Base-by-base conservation (phyloP, 2,329 filamentous ascomycete species). In the Cryphonectria japonica region DNA sequence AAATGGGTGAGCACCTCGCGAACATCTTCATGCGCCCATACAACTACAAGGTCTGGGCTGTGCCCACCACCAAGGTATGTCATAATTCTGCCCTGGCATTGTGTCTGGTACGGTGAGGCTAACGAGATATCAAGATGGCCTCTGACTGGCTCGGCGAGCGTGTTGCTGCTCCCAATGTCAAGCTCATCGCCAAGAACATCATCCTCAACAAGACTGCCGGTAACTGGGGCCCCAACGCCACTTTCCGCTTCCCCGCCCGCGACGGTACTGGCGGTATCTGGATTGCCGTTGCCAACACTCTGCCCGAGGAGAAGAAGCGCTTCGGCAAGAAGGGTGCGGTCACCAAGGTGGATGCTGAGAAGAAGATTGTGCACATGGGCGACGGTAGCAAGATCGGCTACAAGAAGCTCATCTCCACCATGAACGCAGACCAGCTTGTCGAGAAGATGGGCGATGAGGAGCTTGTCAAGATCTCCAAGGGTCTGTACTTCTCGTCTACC, bases 31-130 rank as follows among this genome's bases (percentile, higher is more conserved):
- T 99, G 96, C 89, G 96, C 78, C 96, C 96, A 69, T 99, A 99
- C 89, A 99, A 99, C 90, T 99, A 92, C 91, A 99, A 99, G 87
- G 96, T 99, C 81, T 99, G 96, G 96, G 96, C 96, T 74, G 95
- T 98, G 78, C 96, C 96, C 72, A 98, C 95, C 70, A 97, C 92
- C 76, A 97, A 97, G 91, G 94, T 97, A 87, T 78, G 87, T 54
- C 41, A 50, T 19, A 43, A 14, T 57, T 19, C 32, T 50, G n/a
- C 37, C 39, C 26, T 64, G 61, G 39, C 29, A 34, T 62, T 60
- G 14, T 3, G 26, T 41, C 5, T 41, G 29, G 19, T 19, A 2
- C n/a, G 16, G 13, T 5, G 41, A 68, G 67, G 34, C 72, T 73
- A 62, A 73, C 19, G 16, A 43, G 34, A 37, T 32, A 13, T 39